Evolutionary conservation across 2,329 filamentous ascomycete genomes (phyloP).

Genomic region (Arthrobotrys sphaeroides): DNA sequence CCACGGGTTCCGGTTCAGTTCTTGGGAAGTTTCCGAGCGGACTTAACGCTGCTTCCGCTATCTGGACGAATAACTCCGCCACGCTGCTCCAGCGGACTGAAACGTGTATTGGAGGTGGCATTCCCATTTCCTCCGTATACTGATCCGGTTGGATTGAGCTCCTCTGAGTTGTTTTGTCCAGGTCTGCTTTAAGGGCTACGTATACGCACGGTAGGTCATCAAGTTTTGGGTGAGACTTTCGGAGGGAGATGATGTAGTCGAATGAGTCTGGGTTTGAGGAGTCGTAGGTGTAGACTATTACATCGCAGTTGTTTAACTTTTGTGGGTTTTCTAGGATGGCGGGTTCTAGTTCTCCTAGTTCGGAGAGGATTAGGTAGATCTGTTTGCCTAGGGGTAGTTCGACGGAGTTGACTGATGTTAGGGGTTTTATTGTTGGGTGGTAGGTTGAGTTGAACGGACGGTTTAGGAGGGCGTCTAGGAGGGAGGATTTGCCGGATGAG

Average conservation of each 20-base stretch:
- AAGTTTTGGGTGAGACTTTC: constrained; percentile 80
- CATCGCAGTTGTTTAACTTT: constrained; percentile 90
- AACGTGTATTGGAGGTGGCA: constrained; percentile 91
- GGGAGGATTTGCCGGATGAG: constrained; percentile 82
- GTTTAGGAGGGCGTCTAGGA: constrained; percentile 90
- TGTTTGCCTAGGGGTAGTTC: constrained; percentile 96
- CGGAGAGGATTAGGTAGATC: constrained; percentile 93
- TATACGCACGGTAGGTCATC: constrained; percentile 92
- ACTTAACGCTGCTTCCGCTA: constrained; percentile 91
- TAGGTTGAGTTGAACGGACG: constrained; percentile 85
- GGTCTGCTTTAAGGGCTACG: constrained; percentile 91
- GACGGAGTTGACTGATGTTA: constrained; percentile 92
- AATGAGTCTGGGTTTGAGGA: constrained; percentile 97
- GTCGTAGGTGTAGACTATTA: constrained; percentile 95
- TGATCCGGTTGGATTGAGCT: constrained; percentile 90
- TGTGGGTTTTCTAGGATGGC: constrained; percentile 91
- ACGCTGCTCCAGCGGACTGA: constrained; percentile 95
- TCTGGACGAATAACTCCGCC: constrained; percentile 87
- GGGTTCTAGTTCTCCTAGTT: constrained; percentile 93
- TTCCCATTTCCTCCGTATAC: constrained; percentile 83
- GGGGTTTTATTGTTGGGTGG: constrained; percentile 92
- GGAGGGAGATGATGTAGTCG: constrained; percentile 83
- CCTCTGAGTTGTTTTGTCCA: constrained; percentile 95
- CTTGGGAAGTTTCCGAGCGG: constrained; percentile 89
- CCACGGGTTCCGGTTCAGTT: constrained; percentile 82